phyloP scores from a whole-genome alignment of 108 stramenopile species.

The Mediolabrus comicus region DNA sequence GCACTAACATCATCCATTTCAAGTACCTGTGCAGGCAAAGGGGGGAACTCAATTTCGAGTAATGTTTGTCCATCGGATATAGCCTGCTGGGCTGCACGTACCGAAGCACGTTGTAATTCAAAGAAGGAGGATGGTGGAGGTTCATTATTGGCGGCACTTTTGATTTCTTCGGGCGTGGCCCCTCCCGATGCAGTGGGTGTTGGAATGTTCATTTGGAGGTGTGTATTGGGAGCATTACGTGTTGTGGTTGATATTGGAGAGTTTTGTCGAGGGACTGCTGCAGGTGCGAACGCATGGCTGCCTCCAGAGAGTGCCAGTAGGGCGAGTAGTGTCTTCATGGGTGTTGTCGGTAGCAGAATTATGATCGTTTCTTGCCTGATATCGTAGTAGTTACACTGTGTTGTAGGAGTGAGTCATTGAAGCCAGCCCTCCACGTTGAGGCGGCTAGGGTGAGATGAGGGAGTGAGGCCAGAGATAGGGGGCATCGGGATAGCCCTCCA shows the following conservation, averaged over 20 bases:
- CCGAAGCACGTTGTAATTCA: constrained; percentile 73
- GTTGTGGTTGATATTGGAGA: neutral
- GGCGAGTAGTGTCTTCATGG: neutral
- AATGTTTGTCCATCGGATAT: constrained; percentile 76
- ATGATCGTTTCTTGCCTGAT: no score
- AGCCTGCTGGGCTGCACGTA: constrained; percentile 60
- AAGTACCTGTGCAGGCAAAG: constrained; percentile 84
- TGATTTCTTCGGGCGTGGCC: constrained; percentile 48
- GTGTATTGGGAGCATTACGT: no score
- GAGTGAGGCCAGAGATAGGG: no score
- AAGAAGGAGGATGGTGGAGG: constrained; percentile 71
- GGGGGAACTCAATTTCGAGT: constrained; percentile 92
- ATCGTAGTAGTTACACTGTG: no score
- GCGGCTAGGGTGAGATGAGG: no score
- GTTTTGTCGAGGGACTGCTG: no score
- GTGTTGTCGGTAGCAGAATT: no score
- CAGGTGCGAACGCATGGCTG: neutral
- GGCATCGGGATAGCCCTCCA: no score
- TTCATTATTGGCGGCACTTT: constrained; percentile 52
- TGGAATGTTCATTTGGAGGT: constrained; percentile 38
- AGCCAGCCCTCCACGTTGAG: no score
- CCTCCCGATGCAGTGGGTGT: constrained; percentile 37
- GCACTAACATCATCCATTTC: constrained; percentile 92
- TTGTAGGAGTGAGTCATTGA: no score
- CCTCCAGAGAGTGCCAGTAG: neutral